Conservation (phyloP, 176 grass and related monocot species). For the Metroxylon sagu region DNA sequence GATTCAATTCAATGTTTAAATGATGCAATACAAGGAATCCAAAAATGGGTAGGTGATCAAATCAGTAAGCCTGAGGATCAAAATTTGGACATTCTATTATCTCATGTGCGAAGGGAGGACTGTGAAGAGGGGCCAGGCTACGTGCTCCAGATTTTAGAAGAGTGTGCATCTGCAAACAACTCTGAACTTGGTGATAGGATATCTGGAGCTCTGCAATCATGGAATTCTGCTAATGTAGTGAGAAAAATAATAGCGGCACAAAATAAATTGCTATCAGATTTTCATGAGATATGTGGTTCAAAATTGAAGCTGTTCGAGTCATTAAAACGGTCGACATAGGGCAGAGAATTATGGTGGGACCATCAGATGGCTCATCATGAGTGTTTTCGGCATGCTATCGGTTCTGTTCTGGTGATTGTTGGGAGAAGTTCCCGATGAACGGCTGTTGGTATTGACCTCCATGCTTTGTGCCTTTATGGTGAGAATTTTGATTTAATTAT, state of each 20-base stretch:
- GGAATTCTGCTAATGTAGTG: slow-evolving; percentile 41
- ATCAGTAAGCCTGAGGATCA: slow-evolving; percentile 41
- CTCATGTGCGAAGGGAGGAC: slow-evolving; percentile 38
- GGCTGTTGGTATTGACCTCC: no score
- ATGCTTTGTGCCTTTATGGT: no score
- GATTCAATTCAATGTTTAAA: slow-evolving; percentile 51
- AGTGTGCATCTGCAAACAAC: slow-evolving; percentile 29
- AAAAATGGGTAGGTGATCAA: slow-evolving; percentile 60
- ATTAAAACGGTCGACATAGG: slow-evolving; percentile 16
- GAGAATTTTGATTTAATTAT: no score
- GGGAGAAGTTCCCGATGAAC: no score
- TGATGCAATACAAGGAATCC: slow-evolving; percentile 28
- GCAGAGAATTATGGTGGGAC: background rate
- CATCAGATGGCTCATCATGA: no score
- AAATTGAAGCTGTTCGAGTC: slow-evolving; percentile 55
- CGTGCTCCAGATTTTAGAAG: slow-evolving; percentile 37
- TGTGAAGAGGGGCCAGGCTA: slow-evolving; percentile 35
- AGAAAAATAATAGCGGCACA: slow-evolving; percentile 51
- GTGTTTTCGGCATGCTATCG: no score
- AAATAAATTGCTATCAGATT: slow-evolving; percentile 34
- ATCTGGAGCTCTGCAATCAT: slow-evolving; percentile 43
- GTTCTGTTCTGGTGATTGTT: no score
- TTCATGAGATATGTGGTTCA: slow-evolving; percentile 35
- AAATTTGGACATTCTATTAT: slow-evolving; percentile 50
- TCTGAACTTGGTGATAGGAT: slow-evolving; percentile 50